phyloP scores from a whole-genome alignment of 2,329 filamentous ascomycete genomes.

The Pseudocercospora fuligena region DNA sequence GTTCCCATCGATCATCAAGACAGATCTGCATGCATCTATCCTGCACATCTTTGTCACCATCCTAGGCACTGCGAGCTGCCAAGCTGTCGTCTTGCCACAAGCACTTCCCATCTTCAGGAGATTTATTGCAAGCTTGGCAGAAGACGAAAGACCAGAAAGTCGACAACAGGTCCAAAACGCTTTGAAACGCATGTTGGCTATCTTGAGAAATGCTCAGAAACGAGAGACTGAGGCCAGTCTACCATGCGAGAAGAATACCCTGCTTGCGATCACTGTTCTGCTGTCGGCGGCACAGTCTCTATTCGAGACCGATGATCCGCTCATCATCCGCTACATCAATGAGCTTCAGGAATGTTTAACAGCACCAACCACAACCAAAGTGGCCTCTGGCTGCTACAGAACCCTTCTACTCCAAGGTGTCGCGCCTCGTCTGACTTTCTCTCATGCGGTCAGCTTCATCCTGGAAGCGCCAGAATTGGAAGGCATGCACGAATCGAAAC shows the following conservation, averaged over 20 bases:
- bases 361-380: slow-evolving; percentile 81
- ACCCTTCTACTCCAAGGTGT: slow-evolving; percentile 81
- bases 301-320: slow-evolving; percentile 73
- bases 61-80: slow-evolving; percentile 82
- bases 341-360: slow-evolving; percentile 84
- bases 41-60: slow-evolving; percentile 96
- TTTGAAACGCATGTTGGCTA: slow-evolving; percentile 79
- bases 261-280: slow-evolving; percentile 86
- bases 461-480: slow-evolving; percentile 66
- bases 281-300: slow-evolving; percentile 71
- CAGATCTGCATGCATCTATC: slow-evolving; percentile 93
- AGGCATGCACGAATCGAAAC: slow-evolving; percentile 77
- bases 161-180: slow-evolving; percentile 79
- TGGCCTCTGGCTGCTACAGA: slow-evolving; percentile 86
- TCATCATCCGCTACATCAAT: slow-evolving; percentile 75
- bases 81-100: slow-evolving; percentile 86
- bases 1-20: slow-evolving; percentile 95
- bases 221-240: slow-evolving; percentile 78
- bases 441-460: slow-evolving; percentile 75
- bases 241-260: slow-evolving; percentile 87
- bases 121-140: slow-evolving; percentile 78
- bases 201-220: slow-evolving; percentile 76
- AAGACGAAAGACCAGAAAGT: slow-evolving; percentile 49
- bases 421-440: slow-evolving; percentile 68
- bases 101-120: slow-evolving; percentile 89